Evolutionary conservation across 2,329 filamentous ascomycete genomes (phyloP).

Genomic region (Fusarium sterilihyphosum): DNA sequence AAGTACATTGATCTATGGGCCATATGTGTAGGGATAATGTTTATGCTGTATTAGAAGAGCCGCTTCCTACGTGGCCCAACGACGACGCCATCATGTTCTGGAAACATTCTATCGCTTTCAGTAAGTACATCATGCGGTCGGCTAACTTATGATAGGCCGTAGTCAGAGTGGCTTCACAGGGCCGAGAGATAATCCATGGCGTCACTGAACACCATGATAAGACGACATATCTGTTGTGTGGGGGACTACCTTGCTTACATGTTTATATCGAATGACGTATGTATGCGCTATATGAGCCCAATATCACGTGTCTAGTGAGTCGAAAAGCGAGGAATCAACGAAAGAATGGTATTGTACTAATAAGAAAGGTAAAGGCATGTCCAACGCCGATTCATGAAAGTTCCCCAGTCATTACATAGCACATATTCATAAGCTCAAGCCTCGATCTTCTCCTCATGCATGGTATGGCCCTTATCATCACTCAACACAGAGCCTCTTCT

Average conservation of each 20-base stretch:
- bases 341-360: not conserved
- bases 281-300: accelerated
- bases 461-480: conserved; percentile 20
- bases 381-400: not conserved
- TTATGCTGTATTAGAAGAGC: no score
- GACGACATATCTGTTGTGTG: not conserved
- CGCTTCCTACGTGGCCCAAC: not conserved
- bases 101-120: not conserved
- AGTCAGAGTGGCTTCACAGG: not conserved
- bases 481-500: conserved; percentile 17
- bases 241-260: not conserved
- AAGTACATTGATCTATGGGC: no score
- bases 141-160: no score
- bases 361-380: no score
- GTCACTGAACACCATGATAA: not conserved
- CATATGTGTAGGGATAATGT: no score
- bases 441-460: conserved; percentile 34
- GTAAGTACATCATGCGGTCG: not conserved
- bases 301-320: no score
- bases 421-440: not conserved
- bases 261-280: no score
- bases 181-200: no score
- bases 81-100: not conserved
- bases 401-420: not conserved
- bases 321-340: accelerated